A percentile compares a stretch with the other conserved stretches of the same genome.
Conservation (phyloP, 495 filamentous ascomycete genomes). For the Aspergillus cavernicola region DNA sequence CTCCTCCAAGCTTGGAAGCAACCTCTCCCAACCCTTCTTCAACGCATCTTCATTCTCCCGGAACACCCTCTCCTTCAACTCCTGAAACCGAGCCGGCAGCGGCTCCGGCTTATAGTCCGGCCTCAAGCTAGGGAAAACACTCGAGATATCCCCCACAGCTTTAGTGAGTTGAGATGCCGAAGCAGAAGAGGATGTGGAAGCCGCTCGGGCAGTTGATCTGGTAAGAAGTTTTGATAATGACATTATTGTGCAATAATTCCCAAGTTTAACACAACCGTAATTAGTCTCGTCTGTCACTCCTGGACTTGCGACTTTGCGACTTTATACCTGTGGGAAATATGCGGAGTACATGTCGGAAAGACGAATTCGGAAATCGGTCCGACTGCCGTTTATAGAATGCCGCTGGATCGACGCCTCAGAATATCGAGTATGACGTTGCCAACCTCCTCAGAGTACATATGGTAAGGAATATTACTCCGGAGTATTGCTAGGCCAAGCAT, state of each 20-base stretch:
- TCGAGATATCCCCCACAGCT: slow-evolving; percentile 71
- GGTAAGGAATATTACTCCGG: too few species aligned
- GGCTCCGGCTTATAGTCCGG: slow-evolving; percentile 61
- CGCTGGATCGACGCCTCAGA: too few species aligned
- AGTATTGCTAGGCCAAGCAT: too few species aligned
- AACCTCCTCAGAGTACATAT: too few species aligned
- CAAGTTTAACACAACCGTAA: background rate
- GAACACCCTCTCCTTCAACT: slow-evolving; percentile 67
- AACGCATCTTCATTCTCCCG: slow-evolving; percentile 59
- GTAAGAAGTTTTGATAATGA: slow-evolving; percentile 32
- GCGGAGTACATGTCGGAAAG: slow-evolving; percentile 12
- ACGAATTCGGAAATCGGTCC: slow-evolving; percentile 15
- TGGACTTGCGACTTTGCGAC: background rate
- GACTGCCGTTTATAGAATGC: slow-evolving; percentile 9
- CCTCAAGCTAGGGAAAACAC: slow-evolving; percentile 72
- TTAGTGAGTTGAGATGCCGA: slow-evolving; percentile 37
- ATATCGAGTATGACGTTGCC: too few species aligned
- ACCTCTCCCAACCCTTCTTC: slow-evolving; percentile 62
- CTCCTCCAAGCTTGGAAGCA: slow-evolving; percentile 57
- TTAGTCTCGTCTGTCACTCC: too few species aligned
- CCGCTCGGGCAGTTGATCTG: slow-evolving; percentile 31
- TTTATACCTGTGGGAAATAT: slow-evolving; percentile 13
- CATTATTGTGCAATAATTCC: slow-evolving; percentile 17
- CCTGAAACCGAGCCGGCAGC: slow-evolving; percentile 66
- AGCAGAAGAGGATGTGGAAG: slow-evolving; percentile 32